Evolutionary conservation across 441 rosid genomes (phyloP).

Genomic region (Sinapis alba): DNA sequence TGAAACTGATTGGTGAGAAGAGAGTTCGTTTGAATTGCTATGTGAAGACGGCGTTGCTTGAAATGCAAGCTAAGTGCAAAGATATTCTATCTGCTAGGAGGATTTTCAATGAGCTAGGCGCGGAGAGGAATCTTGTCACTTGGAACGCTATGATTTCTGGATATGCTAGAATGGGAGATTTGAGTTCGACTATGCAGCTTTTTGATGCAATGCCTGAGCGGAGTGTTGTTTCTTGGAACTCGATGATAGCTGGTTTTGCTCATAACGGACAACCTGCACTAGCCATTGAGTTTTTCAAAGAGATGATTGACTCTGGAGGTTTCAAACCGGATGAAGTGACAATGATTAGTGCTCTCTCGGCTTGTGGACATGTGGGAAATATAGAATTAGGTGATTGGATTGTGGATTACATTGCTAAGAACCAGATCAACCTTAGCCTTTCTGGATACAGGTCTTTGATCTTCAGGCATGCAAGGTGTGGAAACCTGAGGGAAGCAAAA

Average conservation of each 20-base stretch:
- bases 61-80: conserved; percentile 46
- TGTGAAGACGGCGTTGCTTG: conserved; percentile 43
- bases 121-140: conserved; percentile 37
- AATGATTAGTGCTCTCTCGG: conserved; percentile 40
- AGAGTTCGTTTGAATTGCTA: conserved; percentile 12
- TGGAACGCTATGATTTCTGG: conserved; percentile 52
- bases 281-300: conserved; percentile 37
- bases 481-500: conserved; percentile 39
- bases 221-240: conserved; percentile 50
- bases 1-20: conserved; percentile 25
- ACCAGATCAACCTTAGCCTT: conserved; percentile 37
- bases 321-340: conserved; percentile 44
- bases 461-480: conserved; percentile 46
- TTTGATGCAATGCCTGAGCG: conserved; percentile 44
- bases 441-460: conserved; percentile 45
- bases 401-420: conserved; percentile 29
- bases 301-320: conserved; percentile 28
- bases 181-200: conserved; percentile 40
- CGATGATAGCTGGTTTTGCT: conserved; percentile 50
- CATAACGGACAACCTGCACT: conserved; percentile 45
- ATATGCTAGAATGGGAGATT: conserved; percentile 37
- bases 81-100: conserved; percentile 34
- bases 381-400: conserved; percentile 38
- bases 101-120: conserved; percentile 40
- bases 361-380: conserved; percentile 45